Conservation (phyloP, 306 rosid genomes). For the Vigna unguiculata region DNA sequence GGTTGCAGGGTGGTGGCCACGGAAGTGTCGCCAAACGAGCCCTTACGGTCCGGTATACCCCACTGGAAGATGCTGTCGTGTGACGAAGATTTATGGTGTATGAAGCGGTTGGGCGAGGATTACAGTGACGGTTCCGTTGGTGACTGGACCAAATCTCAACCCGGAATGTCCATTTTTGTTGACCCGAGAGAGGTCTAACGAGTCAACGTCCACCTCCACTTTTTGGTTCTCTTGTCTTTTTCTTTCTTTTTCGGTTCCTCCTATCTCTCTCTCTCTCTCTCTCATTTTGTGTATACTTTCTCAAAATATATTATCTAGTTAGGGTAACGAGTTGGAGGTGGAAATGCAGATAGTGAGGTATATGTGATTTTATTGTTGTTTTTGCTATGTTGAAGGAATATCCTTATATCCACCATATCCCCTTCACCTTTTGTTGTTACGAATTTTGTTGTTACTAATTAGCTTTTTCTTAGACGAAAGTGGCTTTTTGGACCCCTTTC, state of each 20-base stretch:
- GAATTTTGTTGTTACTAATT: conserved; percentile 36
- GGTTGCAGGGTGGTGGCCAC: conserved; percentile 85
- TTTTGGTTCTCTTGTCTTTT: conserved; percentile 2
- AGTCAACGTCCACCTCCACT: neutral
- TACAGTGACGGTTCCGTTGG: conserved; percentile 88
- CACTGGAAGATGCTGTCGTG: conserved; percentile 91
- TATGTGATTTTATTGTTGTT: conserved; percentile 42
- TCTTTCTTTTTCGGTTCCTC: neutral
- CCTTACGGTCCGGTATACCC: conserved; percentile 69
- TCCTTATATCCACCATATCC: conserved; percentile 42
- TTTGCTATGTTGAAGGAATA: conserved; percentile 47
- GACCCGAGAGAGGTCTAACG: conserved; percentile 90
- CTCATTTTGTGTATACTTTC: neutral
- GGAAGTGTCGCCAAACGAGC: conserved; percentile 78
- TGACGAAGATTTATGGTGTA: conserved; percentile 86
- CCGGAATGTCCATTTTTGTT: conserved; percentile 83
- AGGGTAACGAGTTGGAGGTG: conserved; percentile 42
- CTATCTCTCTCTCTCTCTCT: neutral
- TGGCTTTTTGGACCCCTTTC: conserved; percentile 55
- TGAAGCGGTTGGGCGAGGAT: conserved; percentile 80
- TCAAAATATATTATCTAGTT: conserved; percentile 35
- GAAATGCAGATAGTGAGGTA: neutral
- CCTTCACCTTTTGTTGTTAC: conserved; percentile 21
- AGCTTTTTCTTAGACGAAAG: conserved; percentile 59
- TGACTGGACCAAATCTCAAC: conserved; percentile 92